Conservation (phyloP, 495 filamentous ascomycete genomes). For the Pyrenopolyporus hunteri region DNA sequence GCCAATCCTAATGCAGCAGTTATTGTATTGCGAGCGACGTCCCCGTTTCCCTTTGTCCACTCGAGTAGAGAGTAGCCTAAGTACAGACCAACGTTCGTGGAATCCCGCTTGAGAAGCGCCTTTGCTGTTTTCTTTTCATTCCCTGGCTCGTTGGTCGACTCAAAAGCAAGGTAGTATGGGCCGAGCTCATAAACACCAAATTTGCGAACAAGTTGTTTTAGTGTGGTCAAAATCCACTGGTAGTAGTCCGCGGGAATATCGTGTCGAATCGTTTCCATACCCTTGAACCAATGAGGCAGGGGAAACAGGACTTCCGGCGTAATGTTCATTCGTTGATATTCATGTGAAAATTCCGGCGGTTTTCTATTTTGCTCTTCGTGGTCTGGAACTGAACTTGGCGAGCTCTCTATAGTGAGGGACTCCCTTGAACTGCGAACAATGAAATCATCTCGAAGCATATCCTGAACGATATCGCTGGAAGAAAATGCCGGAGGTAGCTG, state of each 20-base stretch:
- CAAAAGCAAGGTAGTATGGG: constrained; percentile 75
- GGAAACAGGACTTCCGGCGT: constrained; percentile 50
- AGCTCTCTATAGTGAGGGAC: constrained; percentile 3
- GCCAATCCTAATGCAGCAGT: constrained; percentile 47
- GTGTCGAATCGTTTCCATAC: constrained; percentile 41
- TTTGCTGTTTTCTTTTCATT: constrained; percentile 76
- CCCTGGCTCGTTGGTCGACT: constrained; percentile 60
- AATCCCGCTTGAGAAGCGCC: constrained; percentile 67
- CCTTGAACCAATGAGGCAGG: constrained; percentile 46
- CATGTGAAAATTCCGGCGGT: constrained; percentile 45
- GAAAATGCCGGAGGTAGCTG: constrained; percentile 62
- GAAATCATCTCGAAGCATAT: constrained; percentile 47
- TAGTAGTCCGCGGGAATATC: constrained; percentile 34
- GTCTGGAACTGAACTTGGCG: constrained; percentile 10
- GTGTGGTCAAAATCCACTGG: constrained; percentile 57
- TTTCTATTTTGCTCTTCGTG: constrained; percentile 35
- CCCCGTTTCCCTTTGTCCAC: constrained; percentile 58
- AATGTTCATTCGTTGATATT: constrained; percentile 41
- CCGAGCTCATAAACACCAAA: constrained; percentile 60
- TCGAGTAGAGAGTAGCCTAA: constrained; percentile 80
- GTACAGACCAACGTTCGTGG: constrained; percentile 71
- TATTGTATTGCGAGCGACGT: constrained; percentile 68
- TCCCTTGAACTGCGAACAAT: constrained; percentile 31
- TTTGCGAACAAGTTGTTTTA: constrained; percentile 61
- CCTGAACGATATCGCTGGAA: constrained; percentile 14